phyloP scores from a whole-genome alignment of 2,329 filamentous ascomycete species.

The Fonsecaea pedrosoi region DNA sequence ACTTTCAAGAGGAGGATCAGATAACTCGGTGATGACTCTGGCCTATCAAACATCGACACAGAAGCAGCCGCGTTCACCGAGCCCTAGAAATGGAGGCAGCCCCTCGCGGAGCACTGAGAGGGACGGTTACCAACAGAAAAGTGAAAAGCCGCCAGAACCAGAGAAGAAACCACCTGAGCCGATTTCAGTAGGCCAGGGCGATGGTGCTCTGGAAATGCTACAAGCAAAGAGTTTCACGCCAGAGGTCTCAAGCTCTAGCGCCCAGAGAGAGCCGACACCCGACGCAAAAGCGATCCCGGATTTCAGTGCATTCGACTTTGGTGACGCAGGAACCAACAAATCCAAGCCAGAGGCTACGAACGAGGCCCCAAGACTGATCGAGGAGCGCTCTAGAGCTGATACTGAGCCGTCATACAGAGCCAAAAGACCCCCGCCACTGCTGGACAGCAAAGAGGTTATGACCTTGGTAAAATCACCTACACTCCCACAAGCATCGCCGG shows the following conservation, averaged over 20 bases:
- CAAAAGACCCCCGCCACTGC: slow-evolving; percentile 37
- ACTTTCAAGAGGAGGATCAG: slow-evolving; percentile 29
- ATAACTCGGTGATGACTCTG: slow-evolving; percentile 13
- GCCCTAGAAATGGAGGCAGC: slow-evolving; percentile 20
- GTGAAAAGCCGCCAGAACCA: not conserved
- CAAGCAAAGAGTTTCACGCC: not conserved
- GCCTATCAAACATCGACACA: slow-evolving; percentile 6
- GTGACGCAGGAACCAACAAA: slow-evolving; percentile 11
- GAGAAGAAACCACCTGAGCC: not conserved
- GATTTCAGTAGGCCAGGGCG: not conserved
- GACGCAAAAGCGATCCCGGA: slow-evolving; percentile 5
- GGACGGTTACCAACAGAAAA: slow-evolving; percentile 13
- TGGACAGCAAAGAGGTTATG: slow-evolving; percentile 13
- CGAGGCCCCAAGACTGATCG: slow-evolving; percentile 10
- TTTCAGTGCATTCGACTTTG: slow-evolving; percentile 27
- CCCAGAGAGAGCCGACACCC: slow-evolving; percentile 9
- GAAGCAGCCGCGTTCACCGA: slow-evolving; percentile 25
- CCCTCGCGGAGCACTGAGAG: slow-evolving; percentile 11
- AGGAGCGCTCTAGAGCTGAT: slow-evolving; percentile 20
- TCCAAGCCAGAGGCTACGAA: not conserved
- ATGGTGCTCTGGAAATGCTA: not conserved
- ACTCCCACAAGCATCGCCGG: slow-evolving; percentile 29
- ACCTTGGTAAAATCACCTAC: slow-evolving; percentile 23
- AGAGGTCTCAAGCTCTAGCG: slow-evolving; percentile 12
- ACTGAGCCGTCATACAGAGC: slow-evolving; percentile 37